Evolutionary conservation across 2,329 filamentous ascomycete species (phyloP), one percentile per base, ranked within the genome.

Genomic region (Ophiognomonia clavigignenti-juglandacearum): DNA sequence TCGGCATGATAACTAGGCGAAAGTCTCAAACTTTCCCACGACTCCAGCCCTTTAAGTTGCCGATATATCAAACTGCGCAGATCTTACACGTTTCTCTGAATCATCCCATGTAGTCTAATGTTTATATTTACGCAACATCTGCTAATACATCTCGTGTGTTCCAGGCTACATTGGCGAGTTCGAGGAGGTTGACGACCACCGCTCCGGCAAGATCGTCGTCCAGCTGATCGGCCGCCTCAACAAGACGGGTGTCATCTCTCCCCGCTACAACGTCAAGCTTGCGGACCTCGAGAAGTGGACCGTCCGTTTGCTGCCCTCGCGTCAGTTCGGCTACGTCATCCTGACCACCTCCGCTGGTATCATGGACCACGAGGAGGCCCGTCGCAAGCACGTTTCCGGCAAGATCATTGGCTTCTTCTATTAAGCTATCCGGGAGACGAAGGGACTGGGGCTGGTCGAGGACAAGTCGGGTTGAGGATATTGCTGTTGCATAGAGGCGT

Each of bases 1-100:
- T 93, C 93, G 92, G 91, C 86, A 86, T 96, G 89, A 97, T 97
- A 97, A 97, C 93, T 98, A 96, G 92, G 88, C 86, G 85, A 89
- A 82, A 83, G 85, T 92, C 85, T 85, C 82, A 82, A 80, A 70
- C 58, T 59, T n/a, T 59, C 70, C 77, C 72, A 96, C 90, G 88
- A 86, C 84, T 80, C 85, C 83, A 89, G 92, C 89, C 91, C 89
- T 98, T 97, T 98, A 97, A 97, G 83, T 95, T 83, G 83, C 89
- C 92, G 93, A 95, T 87, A 98, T 74, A 98, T 93, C 71, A 75
- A 66, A 71, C 70, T 71, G 82, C 85, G 85, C 85, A 82, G 85
- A 86, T 92, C 90, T 96, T 95, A 96, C 90, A 96, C 86, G 86
- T 95, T 89, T 31, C 83, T 85, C 85, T 78, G 82, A 87, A 75